A percentile compares a stretch with the other conserved stretches of the same genome.
Conservation (phyloP, 108 stramenopile genomes). For the Licmophora abbreviata region DNA sequence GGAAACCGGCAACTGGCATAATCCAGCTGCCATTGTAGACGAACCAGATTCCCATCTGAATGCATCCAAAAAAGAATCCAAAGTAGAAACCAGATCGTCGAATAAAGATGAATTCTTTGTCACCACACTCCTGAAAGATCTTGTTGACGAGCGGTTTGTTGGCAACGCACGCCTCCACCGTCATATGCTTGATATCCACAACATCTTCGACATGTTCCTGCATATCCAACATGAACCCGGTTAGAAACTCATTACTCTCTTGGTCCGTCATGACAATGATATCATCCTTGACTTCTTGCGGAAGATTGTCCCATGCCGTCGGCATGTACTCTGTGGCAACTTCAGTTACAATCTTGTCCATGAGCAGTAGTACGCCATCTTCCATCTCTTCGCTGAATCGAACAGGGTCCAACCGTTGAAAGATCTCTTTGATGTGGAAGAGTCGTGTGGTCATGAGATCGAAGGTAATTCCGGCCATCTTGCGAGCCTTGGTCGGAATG, state of each 20-base stretch:
- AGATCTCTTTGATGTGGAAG: constrained; percentile 80
- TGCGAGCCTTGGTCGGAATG: constrained; percentile 82
- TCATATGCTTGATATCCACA: constrained; percentile 87
- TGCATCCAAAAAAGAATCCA: constrained; percentile 87
- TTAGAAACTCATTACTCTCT: constrained; percentile 58
- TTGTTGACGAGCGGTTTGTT: constrained; percentile 84
- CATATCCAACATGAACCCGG: constrained; percentile 73
- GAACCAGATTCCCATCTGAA: constrained; percentile 84
- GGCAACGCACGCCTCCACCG: constrained; percentile 69
- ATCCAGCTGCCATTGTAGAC: constrained; percentile 64
- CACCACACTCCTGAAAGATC: constrained; percentile 90
- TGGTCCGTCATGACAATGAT: constrained; percentile 63
- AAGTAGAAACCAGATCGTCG: constrained; percentile 84
- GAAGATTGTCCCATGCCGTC: constrained; percentile 56
- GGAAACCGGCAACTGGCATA: constrained; percentile 60
- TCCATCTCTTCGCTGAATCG: constrained; percentile 78
- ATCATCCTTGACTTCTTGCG: constrained; percentile 74
- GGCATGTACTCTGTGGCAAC: constrained; percentile 83
- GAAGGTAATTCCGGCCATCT: constrained; percentile 83
- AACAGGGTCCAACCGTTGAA: constrained; percentile 72
- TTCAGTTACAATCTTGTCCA: constrained; percentile 79
- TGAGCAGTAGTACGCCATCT: constrained; percentile 66
- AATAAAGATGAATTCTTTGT: constrained; percentile 89
- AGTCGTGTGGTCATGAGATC: constrained; percentile 87
- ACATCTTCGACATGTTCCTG: constrained; percentile 75